Percentiles rank a stretch among this genome's conserved stretches.
These are phyloP conservation scores for Yamadazyma aaseri DNA, from an alignment of 1,139 yeast species.

Conservation along the genomic window DNA sequence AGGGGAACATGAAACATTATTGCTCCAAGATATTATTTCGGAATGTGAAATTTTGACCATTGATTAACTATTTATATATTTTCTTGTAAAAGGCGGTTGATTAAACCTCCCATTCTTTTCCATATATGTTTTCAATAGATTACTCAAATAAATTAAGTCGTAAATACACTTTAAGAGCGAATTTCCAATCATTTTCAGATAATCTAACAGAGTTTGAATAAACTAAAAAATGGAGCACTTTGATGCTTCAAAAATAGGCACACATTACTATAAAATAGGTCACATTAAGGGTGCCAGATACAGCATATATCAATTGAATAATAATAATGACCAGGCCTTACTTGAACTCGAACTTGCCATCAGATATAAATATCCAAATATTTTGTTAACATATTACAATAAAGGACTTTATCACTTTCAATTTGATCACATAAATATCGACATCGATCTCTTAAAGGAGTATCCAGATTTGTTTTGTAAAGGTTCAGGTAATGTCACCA, in stretches of 20 bases:
- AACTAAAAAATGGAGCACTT: constrained; percentile 8
- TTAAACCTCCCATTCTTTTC: too few relatives aligned
- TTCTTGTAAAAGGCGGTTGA: too few relatives aligned
- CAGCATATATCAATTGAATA: constrained; percentile 20
- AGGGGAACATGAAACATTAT: too few relatives aligned
- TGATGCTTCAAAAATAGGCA: constrained; percentile 27
- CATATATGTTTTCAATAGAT: too few relatives aligned
- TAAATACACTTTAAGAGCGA: too few relatives aligned
- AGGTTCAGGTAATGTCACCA: constrained; percentile 27
- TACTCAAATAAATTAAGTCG: too few relatives aligned
- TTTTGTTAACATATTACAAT: constrained; percentile 57
- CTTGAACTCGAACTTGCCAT: constrained; percentile 60
- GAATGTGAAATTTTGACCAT: too few relatives aligned
- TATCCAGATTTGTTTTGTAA: constrained; percentile 35
- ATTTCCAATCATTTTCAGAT: too few relatives aligned
- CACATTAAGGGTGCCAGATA: constrained; percentile 34
- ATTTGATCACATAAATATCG: constrained; percentile 40
- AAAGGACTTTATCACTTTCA: constrained; percentile 58
- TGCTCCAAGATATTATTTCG: too few relatives aligned
- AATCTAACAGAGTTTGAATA: too few relatives aligned
- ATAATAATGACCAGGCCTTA: constrained; percentile 38
- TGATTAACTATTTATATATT: too few relatives aligned
- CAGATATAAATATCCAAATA: constrained; percentile 50
- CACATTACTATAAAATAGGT: constrained; percentile 44
- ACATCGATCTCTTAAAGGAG: constrained; percentile 31